Percentiles rank a stretch among this genome's conserved stretches.
phyloP scores from a whole-genome alignment of 2,329 filamentous ascomycete species.

The Cladophialophora bantiana region DNA sequence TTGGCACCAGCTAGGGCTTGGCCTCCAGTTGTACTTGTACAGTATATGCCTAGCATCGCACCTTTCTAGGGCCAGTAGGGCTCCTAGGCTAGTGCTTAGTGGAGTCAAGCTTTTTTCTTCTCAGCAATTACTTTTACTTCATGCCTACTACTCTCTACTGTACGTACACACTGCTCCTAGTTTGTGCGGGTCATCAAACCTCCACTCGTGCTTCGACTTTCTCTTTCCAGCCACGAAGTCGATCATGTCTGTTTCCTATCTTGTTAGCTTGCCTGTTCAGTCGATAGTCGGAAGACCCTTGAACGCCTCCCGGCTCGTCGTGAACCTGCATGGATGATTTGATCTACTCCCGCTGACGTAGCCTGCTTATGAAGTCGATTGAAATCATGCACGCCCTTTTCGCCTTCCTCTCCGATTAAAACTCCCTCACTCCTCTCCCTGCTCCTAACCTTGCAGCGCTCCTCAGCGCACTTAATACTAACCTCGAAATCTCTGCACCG shows the following conservation, averaged over 20 bases:
- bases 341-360: conserved; percentile 20
- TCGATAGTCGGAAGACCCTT: not conserved
- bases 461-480: not conserved
- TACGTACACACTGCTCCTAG: not conserved
- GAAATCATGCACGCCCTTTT: conserved; percentile 11
- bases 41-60: no score
- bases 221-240: conserved; percentile 15
- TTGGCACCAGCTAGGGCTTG: no score
- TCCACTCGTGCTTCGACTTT: conserved; percentile 17
- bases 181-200: conserved; percentile 10
- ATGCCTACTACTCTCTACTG: conserved; percentile 2
- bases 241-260: conserved; percentile 15
- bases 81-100: not conserved
- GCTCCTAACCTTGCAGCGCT: not conserved
- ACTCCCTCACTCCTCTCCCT: not conserved
- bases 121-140: conserved; percentile 1
- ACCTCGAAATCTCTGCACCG: conserved; percentile 6
- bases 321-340: not conserved
- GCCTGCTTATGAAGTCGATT: conserved; percentile 20
- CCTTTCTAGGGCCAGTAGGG: not conserved
- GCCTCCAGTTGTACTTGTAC: no score
- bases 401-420: not conserved
- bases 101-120: conserved; percentile 5
- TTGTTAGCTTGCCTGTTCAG: not conserved
- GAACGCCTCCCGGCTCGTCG: not conserved